phyloP scores from a whole-genome alignment of 495 filamentous ascomycete genomes.

The Aspergillus sparsus region DNA sequence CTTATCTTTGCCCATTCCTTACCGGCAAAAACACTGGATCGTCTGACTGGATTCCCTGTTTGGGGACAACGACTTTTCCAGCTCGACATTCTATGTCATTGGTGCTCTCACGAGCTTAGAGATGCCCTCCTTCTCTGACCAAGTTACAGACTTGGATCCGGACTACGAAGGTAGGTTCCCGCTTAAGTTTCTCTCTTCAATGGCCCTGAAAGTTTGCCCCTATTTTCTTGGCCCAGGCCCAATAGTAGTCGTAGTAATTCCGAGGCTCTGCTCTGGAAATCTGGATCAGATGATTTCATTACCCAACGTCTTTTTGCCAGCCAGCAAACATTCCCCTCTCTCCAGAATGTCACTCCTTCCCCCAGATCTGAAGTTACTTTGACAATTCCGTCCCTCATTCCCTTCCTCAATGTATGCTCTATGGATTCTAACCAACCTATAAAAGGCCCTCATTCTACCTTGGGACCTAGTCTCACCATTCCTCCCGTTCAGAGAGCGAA shows the following conservation, averaged over 20 bases:
- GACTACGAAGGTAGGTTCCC: constrained; percentile 41
- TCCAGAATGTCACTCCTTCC: not conserved
- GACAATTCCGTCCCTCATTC: not conserved
- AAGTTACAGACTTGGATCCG: constrained; percentile 28
- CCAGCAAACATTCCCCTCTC: not conserved
- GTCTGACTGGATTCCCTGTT: constrained; percentile 7
- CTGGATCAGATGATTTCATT: constrained; percentile 29
- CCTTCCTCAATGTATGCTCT: constrained; percentile 9
- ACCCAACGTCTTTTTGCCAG: constrained; percentile 15
- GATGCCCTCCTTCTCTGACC: constrained; percentile 42
- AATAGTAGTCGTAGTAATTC: constrained; percentile 27
- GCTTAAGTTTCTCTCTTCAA: constrained; percentile 4
- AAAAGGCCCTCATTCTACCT: constrained; percentile 33
- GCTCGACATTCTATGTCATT: not conserved
- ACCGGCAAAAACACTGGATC: too few species aligned
- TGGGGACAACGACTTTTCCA: not conserved
- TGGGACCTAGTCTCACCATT: constrained; percentile 34
- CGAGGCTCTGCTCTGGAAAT: constrained; percentile 18
- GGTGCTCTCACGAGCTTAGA: constrained; percentile 6
- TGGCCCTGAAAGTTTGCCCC: constrained; percentile 12
- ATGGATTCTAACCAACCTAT: constrained; percentile 35
- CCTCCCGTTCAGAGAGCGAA: constrained; percentile 30
- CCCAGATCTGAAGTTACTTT: not conserved
- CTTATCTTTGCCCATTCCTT: not conserved
- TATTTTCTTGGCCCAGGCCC: constrained; percentile 19